Evolutionary conservation across 176 grass and related monocot genomes (phyloP).

Genomic region (Stipa capillata): DNA sequence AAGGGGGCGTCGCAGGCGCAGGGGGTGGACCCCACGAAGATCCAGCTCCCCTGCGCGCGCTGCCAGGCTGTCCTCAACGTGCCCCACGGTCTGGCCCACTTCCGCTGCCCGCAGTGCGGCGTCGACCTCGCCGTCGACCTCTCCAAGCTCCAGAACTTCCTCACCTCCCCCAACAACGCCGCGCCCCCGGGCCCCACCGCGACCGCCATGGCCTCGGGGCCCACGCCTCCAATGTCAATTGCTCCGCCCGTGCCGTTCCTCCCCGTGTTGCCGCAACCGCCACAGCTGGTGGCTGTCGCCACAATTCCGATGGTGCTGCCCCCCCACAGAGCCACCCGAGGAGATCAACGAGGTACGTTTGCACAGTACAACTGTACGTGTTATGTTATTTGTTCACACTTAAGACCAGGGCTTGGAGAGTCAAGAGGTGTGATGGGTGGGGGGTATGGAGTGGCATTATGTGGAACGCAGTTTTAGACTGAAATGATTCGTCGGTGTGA

Average conservation of each 20-base stretch:
- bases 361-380: neutral
- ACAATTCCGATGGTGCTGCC: conserved; percentile 23
- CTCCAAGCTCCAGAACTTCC: conserved; percentile 47
- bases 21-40: conserved; percentile 71
- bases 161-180: conserved; percentile 13
- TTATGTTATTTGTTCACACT: neutral
- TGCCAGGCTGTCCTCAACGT: conserved; percentile 90
- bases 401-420: neutral
- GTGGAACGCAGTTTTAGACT: neutral
- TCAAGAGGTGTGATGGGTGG: neutral
- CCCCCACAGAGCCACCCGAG: conserved; percentile 28
- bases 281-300: conserved; percentile 12
- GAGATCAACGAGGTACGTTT: conserved; percentile 71
- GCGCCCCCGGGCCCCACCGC: neutral
- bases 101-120: conserved; percentile 83
- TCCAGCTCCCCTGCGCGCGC: conserved; percentile 56
- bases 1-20: conserved; percentile 23
- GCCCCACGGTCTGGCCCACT: conserved; percentile 73
- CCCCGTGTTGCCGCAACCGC: conserved; percentile 7
- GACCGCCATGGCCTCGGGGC: neutral
- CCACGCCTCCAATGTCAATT: neutral
- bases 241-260: neutral
- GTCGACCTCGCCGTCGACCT: conserved; percentile 74
- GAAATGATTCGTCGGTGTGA: too few species aligned
- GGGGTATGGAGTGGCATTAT: neutral